Evolutionary conservation across 768 basidiomycete genomes (phyloP), one percentile per base, ranked within the genome.

Genomic region (Coprinellus aureogranulatus): DNA sequence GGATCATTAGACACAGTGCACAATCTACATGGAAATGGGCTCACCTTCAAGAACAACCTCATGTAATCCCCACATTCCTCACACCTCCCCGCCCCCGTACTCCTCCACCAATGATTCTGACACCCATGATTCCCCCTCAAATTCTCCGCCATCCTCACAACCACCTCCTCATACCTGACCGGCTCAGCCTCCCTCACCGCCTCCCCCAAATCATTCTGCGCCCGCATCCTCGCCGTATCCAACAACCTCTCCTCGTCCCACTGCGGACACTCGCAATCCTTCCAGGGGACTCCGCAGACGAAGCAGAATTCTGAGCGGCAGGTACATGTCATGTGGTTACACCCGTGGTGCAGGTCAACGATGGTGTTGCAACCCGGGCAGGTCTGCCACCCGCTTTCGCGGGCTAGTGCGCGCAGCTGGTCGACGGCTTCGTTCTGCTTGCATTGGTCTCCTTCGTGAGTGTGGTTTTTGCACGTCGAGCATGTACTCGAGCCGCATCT

Each of bases 261-360:
- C 46, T 85, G 84, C 0, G 72, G 72, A 59, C 88, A 90, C 0
- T 1, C 4, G 56, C 88, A 91, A 0, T 69, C 76, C 69, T 84
- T 88, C 88, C 88, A 90, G 8, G 59, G 72, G 28, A 66, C 77
- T 0, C 82, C 81, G 64, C 89, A 90, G 9, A 84, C 49, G 64
- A 89, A 88, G 62, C 87, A 88, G 67, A 88, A 88, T 61, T 88
- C 65, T 0, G 75, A 70, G 8, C 74, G 68, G 64, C 85, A 86
- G 22, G 77, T 74, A 59, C 86, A 88, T 12, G 79, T 85, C 71
- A 88, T 87, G 49, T 88, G 87, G 65, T 80, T 84, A 59, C 87
- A 88, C 0, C 87, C 86, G 4, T 73, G 62, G 18, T 70, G 64
- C 16, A 86, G 75, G 60, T 88, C 87, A 34, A 88, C 76, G 48